These are phyloP conservation scores for Syncephalis fuscata DNA, from an alignment of 371 early-diverging fungal species.

Conservation along the genomic window DNA sequence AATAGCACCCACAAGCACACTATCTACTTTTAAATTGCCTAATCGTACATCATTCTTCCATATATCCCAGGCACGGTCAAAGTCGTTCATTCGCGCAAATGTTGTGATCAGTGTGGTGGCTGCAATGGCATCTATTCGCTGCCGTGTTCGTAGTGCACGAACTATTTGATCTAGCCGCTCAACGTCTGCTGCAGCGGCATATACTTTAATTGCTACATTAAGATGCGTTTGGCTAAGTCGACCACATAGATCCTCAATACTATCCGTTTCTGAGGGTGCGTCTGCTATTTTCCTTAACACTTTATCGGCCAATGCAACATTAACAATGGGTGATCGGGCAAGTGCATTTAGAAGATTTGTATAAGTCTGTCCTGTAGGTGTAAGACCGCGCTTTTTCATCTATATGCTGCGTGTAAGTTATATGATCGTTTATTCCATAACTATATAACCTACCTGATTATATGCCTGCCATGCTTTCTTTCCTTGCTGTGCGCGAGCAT, in stretches of 20 bases:
- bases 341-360: conserved; percentile 18
- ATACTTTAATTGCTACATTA: too few species aligned
- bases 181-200: too few species aligned
- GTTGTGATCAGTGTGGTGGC: too few species aligned
- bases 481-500: conserved; percentile 11
- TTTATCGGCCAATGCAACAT: background rate
- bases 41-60: conserved; percentile 11
- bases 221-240: too few species aligned
- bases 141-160: too few species aligned
- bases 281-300: background rate
- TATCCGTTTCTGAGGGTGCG: conserved; percentile 2
- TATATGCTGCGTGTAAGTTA: conserved; percentile 3
- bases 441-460: conserved; percentile 17
- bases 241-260: conserved; percentile 3
- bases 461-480: conserved; percentile 12
- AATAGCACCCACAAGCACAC: conserved; percentile 3
- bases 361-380: conserved; percentile 17
- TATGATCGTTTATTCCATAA: background rate
- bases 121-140: too few species aligned
- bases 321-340: conserved; percentile 1
- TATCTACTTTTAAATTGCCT: background rate
- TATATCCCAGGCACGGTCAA: conserved; percentile 12
- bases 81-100: conserved; percentile 3
- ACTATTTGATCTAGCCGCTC: too few species aligned
- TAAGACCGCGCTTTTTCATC: conserved; percentile 23